These are phyloP conservation scores for Phytophthora lateralis DNA, from an alignment of 352 stramenopile genomes.

Conservation along the genomic window DNA sequence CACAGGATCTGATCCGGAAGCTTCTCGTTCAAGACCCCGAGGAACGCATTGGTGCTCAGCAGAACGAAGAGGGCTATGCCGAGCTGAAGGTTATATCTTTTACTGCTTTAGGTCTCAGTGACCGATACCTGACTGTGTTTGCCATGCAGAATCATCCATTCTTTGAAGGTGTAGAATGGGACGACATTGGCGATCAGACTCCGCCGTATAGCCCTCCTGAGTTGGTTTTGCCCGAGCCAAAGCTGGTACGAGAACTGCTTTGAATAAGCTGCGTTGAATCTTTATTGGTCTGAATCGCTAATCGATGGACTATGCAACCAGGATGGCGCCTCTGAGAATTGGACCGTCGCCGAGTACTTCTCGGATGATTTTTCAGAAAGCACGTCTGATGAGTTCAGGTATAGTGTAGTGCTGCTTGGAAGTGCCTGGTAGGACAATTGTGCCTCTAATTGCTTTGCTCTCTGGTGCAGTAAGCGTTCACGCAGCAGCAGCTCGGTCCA, in stretches of 20 bases:
- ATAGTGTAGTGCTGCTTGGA: background rate
- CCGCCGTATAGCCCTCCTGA: constrained; percentile 64
- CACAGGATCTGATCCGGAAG: constrained; percentile 74
- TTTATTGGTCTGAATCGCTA: background rate
- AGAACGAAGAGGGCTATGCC: constrained; percentile 67
- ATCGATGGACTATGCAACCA: constrained; percentile 20
- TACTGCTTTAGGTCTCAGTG: background rate
- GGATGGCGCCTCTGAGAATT: constrained; percentile 79
- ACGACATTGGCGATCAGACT: constrained; percentile 51
- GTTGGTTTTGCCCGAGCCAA: constrained; percentile 64
- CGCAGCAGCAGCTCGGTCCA: constrained; percentile 72
- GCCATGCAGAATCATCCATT: constrained; percentile 67
- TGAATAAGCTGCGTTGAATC: background rate
- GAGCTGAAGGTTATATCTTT: constrained; percentile 62
- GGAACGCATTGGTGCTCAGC: constrained; percentile 72
- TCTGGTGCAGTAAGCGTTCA: constrained; percentile 46
- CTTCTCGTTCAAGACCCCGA: constrained; percentile 75
- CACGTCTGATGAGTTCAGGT: constrained; percentile 70
- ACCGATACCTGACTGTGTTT: constrained; percentile 9
- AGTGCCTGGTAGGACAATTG: constrained; percentile 1
- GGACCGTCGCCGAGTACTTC: constrained; percentile 84
- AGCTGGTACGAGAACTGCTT: constrained; percentile 39
- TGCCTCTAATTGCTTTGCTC: background rate
- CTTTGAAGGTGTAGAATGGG: constrained; percentile 83
- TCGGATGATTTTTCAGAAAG: constrained; percentile 82